Base-by-base conservation (phyloP, 495 filamentous ascomycete species). In the Immersiella caudata region DNA sequence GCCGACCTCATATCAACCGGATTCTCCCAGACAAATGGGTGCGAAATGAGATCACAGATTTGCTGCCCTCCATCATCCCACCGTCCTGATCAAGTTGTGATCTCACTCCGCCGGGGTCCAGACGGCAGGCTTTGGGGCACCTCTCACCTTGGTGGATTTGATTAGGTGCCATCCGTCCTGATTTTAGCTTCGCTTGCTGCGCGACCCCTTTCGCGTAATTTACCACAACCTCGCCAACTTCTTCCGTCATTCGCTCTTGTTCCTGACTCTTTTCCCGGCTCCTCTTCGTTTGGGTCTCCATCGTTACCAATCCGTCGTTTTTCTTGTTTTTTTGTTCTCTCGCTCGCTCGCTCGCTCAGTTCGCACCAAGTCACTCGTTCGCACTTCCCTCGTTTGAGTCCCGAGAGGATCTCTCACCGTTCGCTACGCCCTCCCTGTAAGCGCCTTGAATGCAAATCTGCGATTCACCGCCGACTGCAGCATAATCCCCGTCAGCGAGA, bases 201-300 rank as follows among this genome's bases (percentile, higher is more conserved):
- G 26, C 16, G 11, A 4, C 59, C 27, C 52, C 51, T 60, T 63
- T 61, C 60, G 52, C 61, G 58, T 70, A 65, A 57, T 70, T 67
- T 55, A 56, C 67, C 63, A 33, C 63, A 54, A 7, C 55, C 51
- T 60, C 35, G 64, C 67, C 67, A 60, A 66, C 64, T 68, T 60
- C 63, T 68, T 69, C 67, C 68, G 72, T 69, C 73, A 70, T 71
- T 70, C 69, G 67, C 62, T 68, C 54, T n/a, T 51, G 35, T 29
- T 61, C 35, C 60, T 64, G 60, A 67, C 65, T 69, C 58, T 58
- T 56, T 57, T 56, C 22, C 63, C 62, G 63, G 52, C 27, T 57
- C 18, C 50, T 57, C 26, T 46, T 46, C 40, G 40, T 50, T 59
- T 26, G 7, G 3, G 52, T 2, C 21, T 55, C 26, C 26, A 26